These are phyloP conservation scores for Ogataea ganodermae DNA, from an alignment of 805 yeast species.

Conservation along the genomic window DNA sequence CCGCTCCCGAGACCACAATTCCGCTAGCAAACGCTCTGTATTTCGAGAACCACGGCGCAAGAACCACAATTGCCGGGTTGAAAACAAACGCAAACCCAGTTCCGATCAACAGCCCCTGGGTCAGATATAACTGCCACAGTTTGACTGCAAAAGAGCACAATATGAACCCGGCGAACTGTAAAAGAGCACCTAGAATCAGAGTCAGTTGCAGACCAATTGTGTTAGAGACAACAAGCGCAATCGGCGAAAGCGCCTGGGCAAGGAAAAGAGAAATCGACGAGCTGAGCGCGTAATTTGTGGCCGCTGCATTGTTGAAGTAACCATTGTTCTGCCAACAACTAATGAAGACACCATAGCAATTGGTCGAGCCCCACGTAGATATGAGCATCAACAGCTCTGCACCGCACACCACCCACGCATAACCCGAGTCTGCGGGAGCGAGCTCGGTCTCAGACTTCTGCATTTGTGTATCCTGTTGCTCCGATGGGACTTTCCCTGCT, in stretches of 20 bases:
- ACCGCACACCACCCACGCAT: constrained; percentile 55
- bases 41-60: constrained; percentile 58
- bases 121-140: constrained; percentile 51
- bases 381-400: constrained; percentile 46
- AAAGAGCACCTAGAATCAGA: constrained; percentile 38
- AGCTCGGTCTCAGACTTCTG: constrained; percentile 36
- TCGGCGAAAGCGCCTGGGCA: constrained; percentile 28
- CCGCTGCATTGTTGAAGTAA: constrained; percentile 52
- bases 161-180: constrained; percentile 50
- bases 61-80: constrained; percentile 48
- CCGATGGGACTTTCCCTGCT: constrained; percentile 6
- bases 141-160: constrained; percentile 53
- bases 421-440: constrained; percentile 48
- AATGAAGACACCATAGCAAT: constrained; percentile 60
- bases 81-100: constrained; percentile 51
- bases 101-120: constrained; percentile 57
- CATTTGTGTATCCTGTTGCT: constrained; percentile 4
- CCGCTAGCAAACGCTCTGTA: constrained; percentile 45
- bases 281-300: constrained; percentile 58
- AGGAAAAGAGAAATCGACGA: constrained; percentile 45
- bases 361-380: constrained; percentile 67
- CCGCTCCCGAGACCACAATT: constrained; percentile 42
- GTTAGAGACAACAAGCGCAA: constrained; percentile 20
- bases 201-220: constrained; percentile 24
- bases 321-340: constrained; percentile 51